These are phyloP conservation scores for Fomitopsis pulvina DNA, from an alignment of 768 basidiomycete species.

Conservation along the genomic window DNA sequence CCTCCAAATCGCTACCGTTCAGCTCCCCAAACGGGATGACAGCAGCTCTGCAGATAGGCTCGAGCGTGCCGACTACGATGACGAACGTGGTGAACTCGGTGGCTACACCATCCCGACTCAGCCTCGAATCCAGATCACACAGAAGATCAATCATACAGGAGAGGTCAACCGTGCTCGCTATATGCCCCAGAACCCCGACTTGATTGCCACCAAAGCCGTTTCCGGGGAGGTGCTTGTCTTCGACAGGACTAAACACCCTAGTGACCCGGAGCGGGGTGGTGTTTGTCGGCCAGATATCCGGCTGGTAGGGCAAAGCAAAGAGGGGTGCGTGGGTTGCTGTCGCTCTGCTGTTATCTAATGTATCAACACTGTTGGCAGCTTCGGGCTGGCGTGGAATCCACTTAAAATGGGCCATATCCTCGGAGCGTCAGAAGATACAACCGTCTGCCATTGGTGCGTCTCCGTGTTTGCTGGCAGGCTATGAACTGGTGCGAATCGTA, in stretches of 20 bases:
- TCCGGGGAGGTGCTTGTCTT: conserved; percentile 92
- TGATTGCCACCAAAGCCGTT: conserved; percentile 93
- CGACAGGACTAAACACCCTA: conserved; percentile 95
- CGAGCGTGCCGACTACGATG: conserved; percentile 77
- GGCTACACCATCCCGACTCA: conserved; percentile 80
- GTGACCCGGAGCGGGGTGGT: conserved; percentile 81
- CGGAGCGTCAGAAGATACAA: conserved; percentile 93
- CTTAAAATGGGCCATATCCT: conserved; percentile 77
- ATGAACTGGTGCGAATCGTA: neutral
- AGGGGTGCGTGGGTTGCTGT: conserved; percentile 60
- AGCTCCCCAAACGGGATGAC: conserved; percentile 80
- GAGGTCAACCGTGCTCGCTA: conserved; percentile 98
- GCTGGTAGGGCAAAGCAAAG: conserved; percentile 83
- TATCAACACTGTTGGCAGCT: conserved; percentile 38
- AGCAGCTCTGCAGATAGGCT: conserved; percentile 70
- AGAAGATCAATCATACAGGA: conserved; percentile 90
- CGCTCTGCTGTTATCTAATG: neutral
- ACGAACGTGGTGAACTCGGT: conserved; percentile 92
- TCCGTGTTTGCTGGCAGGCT: too few relatives aligned
- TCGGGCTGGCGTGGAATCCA: conserved; percentile 92
- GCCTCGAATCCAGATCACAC: conserved; percentile 83
- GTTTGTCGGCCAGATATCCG: conserved; percentile 87
- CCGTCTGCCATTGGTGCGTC: conserved; percentile 87
- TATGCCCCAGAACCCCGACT: conserved; percentile 98
- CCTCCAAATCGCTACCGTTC: conserved; percentile 91